phyloP scores from a whole-genome alignment of 1,139 yeast genomes.

The Yamadazyma friedrichii region DNA sequence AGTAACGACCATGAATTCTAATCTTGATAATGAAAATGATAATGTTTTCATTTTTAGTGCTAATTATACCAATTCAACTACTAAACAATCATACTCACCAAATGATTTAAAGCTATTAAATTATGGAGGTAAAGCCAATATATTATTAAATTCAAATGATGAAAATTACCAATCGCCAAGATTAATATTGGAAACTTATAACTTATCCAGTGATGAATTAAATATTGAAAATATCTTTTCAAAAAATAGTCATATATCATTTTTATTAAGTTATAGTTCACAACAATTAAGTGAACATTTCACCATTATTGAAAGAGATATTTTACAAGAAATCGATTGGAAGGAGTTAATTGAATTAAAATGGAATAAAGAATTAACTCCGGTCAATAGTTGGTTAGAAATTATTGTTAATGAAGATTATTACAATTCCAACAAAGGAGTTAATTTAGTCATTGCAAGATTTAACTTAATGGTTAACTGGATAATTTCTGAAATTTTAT shows the following conservation, averaged over 20 bases:
- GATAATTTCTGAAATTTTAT: conserved; percentile 83
- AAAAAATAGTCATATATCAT: conserved; percentile 64
- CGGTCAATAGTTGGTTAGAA: conserved; percentile 86
- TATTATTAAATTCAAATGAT: neutral
- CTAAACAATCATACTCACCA: conserved; percentile 6
- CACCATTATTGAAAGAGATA: conserved; percentile 83
- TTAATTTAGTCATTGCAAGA: conserved; percentile 81
- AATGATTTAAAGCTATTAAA: neutral
- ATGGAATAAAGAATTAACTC: conserved; percentile 66
- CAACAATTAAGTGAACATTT: conserved; percentile 70
- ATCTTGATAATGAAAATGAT: conserved; percentile 12
- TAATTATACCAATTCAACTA: conserved; percentile 11
- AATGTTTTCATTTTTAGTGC: conserved; percentile 18
- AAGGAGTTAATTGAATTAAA: conserved; percentile 76
- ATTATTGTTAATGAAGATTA: conserved; percentile 62
- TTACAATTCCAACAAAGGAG: conserved; percentile 56
- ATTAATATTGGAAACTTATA: conserved; percentile 36
- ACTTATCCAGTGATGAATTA: conserved; percentile 28
- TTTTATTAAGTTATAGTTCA: conserved; percentile 71
- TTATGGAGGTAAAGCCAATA: neutral
- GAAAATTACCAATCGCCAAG: conserved; percentile 27
- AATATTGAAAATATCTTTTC: conserved; percentile 38
- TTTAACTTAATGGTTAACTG: conserved; percentile 89
- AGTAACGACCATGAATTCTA: conserved; percentile 9
- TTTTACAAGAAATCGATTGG: conserved; percentile 88